Evolutionary conservation across 164 flowering plant species (phyloP).

Genomic region (grape (Vitis vinifera)): DNA sequence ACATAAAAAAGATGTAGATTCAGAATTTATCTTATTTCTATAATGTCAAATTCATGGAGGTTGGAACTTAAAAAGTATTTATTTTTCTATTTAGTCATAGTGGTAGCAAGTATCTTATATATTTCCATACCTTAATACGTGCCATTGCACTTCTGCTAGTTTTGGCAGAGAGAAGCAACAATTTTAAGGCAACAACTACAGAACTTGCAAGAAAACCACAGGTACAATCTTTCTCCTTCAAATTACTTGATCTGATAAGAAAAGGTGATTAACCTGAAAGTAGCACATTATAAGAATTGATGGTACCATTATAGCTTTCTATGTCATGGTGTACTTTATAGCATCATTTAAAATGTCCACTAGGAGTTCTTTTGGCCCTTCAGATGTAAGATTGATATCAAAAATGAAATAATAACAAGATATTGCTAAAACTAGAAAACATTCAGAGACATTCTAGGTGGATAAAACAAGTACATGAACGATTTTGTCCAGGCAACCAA

Average conservation of each 20-base stretch:
- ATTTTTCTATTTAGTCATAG: too few relatives aligned
- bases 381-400: not conserved
- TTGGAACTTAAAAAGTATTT: too few relatives aligned
- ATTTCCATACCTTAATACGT: too few relatives aligned
- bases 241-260: not conserved
- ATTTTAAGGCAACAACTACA: slow-evolving; percentile 44
- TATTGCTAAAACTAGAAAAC: not conserved
- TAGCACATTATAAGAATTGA: not conserved
- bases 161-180: too few relatives aligned
- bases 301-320: not conserved
- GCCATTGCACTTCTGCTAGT: too few relatives aligned
- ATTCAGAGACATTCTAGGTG: not conserved
- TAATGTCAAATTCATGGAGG: too few relatives aligned
- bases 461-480: too few relatives aligned
- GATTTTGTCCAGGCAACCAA: too few relatives aligned
- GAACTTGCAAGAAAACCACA: slow-evolving; percentile 38
- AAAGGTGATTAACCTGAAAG: not conserved
- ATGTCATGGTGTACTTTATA: not conserved
- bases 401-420: not conserved
- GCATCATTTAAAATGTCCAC: not conserved
- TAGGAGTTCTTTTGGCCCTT: not conserved
- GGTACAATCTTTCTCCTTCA: slow-evolving; percentile 24
- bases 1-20: too few relatives aligned
- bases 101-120: too few relatives aligned
- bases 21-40: too few relatives aligned